These are phyloP conservation scores for Nicotiana benthamiana DNA, from an alignment of 257 asterid genomes.

Conservation along the genomic window DNA sequence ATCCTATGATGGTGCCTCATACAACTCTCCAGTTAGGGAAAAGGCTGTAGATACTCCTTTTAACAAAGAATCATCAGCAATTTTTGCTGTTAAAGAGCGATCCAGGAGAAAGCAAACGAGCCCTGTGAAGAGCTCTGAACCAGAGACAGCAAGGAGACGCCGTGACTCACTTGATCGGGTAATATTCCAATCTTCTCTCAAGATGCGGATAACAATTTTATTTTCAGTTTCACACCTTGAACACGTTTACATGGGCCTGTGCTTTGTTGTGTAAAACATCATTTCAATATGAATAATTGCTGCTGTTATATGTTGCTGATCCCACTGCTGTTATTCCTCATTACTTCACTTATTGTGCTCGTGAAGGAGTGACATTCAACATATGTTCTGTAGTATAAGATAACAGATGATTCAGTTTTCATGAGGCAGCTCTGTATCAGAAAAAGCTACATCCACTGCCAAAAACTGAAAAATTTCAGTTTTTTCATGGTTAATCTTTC, in stretches of 20 bases:
- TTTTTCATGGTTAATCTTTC: too few relatives aligned
- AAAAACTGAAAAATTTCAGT: too few relatives aligned
- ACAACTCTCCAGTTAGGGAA: slow-evolving; percentile 40
- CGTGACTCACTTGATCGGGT: slow-evolving; percentile 79
- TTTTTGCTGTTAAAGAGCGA: slow-evolving; percentile 37
- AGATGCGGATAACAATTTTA: neutral
- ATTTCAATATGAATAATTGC: neutral
- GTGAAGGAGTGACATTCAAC: neutral
- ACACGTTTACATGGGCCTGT: neutral
- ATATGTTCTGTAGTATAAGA: neutral
- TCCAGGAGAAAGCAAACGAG: slow-evolving; percentile 37
- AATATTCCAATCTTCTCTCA: slow-evolving; percentile 9
- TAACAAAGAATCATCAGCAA: slow-evolving; percentile 33
- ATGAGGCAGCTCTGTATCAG: neutral
- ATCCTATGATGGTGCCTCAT: slow-evolving; percentile 34
- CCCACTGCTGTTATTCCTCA: neutral
- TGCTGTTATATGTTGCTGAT: neutral
- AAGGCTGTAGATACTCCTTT: slow-evolving; percentile 36
- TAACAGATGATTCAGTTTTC: neutral
- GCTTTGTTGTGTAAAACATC: neutral
- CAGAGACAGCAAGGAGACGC: slow-evolving; percentile 76
- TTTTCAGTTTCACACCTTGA: neutral
- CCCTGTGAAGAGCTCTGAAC: slow-evolving; percentile 44
- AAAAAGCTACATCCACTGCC: neutral
- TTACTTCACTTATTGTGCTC: neutral